Percentiles rank a stretch among this genome's conserved stretches.
phyloP scores from a whole-genome alignment of 768 basidiomycete genomes.

The Pleurotus sapidus region DNA sequence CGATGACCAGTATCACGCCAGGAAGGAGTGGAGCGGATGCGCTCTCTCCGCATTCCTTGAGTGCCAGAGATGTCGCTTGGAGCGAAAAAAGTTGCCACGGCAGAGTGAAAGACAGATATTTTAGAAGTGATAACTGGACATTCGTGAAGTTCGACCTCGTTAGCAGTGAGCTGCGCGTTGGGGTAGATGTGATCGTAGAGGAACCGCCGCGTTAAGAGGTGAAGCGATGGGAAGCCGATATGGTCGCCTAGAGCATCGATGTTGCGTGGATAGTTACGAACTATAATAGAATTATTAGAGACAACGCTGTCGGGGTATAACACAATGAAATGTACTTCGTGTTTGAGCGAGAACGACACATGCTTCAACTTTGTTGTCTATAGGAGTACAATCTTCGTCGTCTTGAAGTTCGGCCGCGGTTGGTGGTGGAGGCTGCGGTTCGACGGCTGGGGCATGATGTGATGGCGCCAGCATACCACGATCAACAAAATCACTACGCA shows the following conservation, averaged over 20 bases:
- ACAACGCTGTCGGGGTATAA: not conserved
- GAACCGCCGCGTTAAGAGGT: conserved; percentile 18
- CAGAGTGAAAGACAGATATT: conserved; percentile 12
- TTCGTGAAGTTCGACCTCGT: not conserved
- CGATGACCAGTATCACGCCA: conserved; percentile 18
- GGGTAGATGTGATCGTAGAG: conserved; percentile 21
- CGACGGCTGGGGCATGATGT: not conserved
- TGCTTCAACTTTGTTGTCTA: not conserved
- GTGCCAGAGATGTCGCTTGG: conserved; percentile 23
- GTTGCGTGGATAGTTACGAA: conserved; percentile 6
- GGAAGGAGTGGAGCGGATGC: conserved; percentile 16
- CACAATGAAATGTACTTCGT: not conserved
- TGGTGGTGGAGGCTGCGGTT: not conserved
- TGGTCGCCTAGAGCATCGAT: conserved; percentile 11
- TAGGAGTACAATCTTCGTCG: not conserved
- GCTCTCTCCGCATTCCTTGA: conserved; percentile 24
- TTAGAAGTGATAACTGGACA: not conserved
- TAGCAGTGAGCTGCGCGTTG: not conserved
- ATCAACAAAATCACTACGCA: conserved; percentile 12
- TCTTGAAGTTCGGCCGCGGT: not conserved
- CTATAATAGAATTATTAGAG: conserved; percentile 31
- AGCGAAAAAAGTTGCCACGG: conserved; percentile 19
- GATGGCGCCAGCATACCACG: conserved; percentile 13
- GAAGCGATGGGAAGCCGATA: conserved; percentile 17
- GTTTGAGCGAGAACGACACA: not conserved